These are phyloP conservation scores for Flaveria bidentis DNA, from an alignment of 129 eudicot species.

Conservation along the genomic window DNA sequence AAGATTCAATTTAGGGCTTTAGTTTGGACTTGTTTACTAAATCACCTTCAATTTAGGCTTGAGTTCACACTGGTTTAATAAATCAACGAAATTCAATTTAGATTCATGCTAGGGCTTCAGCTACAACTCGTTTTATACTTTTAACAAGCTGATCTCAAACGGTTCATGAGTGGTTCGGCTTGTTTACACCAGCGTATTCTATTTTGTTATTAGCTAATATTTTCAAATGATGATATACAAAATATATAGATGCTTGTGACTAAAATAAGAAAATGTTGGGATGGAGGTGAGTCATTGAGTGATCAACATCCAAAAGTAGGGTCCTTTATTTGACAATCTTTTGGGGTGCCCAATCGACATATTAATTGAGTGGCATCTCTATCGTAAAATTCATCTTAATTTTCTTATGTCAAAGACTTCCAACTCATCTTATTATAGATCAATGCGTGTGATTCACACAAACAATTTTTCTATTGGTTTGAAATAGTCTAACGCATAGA, in stretches of 20 bases:
- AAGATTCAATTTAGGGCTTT: no score
- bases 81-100: no score
- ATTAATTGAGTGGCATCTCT: constrained; percentile 32
- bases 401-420: constrained; percentile 13
- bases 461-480: neutral
- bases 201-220: neutral
- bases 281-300: constrained; percentile 9
- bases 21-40: no score
- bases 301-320: constrained; percentile 24
- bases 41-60: no score
- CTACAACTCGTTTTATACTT: no score
- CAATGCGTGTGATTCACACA: constrained; percentile 13
- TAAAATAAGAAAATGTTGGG: neutral
- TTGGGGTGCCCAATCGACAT: constrained; percentile 23
- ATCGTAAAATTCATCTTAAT: constrained; percentile 18
- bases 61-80: no score
- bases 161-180: no score
- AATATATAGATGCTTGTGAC: neutral
- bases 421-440: constrained; percentile 7
- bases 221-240: neutral
- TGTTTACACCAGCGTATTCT: neutral
- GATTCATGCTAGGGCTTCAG: no score
- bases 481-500: constrained; percentile 12
- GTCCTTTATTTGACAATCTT: constrained; percentile 28
- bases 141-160: no score